Evolutionary conservation across 305 asterid species (phyloP).

Genomic region (Salvia sclarea): DNA sequence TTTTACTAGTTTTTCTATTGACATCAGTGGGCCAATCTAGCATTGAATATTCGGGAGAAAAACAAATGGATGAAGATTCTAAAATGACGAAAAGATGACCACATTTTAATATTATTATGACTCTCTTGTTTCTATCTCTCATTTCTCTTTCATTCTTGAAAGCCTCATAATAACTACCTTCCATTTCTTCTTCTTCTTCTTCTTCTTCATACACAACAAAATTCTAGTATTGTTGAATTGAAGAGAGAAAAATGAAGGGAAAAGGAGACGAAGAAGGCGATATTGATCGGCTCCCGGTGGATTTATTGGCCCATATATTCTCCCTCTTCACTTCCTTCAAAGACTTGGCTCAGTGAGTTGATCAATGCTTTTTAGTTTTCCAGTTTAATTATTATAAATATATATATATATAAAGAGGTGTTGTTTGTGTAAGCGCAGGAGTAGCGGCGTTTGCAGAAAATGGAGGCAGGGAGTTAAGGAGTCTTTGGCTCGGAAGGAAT

Average conservation of each 20-base stretch:
- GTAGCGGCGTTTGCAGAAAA: slow-evolving; percentile 69
- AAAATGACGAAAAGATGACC: slow-evolving; percentile 46
- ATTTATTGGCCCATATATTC: slow-evolving; percentile 78
- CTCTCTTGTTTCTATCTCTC: slow-evolving; percentile 9
- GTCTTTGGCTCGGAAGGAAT: slow-evolving; percentile 64
- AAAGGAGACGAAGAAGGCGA: slow-evolving; percentile 51
- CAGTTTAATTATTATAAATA: not conserved
- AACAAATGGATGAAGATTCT: slow-evolving; percentile 4
- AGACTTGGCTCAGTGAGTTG: slow-evolving; percentile 80
- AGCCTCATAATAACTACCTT: slow-evolving; percentile 14
- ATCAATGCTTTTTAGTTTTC: not conserved
- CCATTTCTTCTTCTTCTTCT: not conserved
- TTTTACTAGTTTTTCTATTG: not conserved
- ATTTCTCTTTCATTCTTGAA: slow-evolving; percentile 15
- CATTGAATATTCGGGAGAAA: not conserved
- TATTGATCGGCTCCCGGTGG: slow-evolving; percentile 78
- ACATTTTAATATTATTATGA: slow-evolving; percentile 31
- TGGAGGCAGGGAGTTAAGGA: slow-evolving; percentile 89
- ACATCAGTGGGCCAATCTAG: not conserved
- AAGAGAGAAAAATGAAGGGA: slow-evolving; percentile 32
- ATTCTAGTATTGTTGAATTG: not conserved
- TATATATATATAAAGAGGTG: not conserved
- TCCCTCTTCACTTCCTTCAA: slow-evolving; percentile 67
- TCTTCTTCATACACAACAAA: not conserved
- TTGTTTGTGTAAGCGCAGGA: slow-evolving; percentile 37